phyloP scores from a whole-genome alignment of 2,329 filamentous ascomycete genomes.

The Colletotrichum paranaense region DNA sequence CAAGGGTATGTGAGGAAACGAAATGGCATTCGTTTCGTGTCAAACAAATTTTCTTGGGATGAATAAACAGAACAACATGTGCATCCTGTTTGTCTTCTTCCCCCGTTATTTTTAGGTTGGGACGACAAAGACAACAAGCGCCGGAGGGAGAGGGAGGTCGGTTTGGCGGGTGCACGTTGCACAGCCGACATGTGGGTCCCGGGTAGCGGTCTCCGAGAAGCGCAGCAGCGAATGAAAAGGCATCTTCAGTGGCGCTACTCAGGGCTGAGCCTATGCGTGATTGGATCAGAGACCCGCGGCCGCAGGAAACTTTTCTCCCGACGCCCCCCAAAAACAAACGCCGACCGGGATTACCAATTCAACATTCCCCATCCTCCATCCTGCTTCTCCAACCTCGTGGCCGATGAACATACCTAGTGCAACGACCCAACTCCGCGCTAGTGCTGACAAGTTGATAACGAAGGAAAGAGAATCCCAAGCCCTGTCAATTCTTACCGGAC shows the following conservation, averaged over 20 bases:
- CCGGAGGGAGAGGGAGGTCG: not conserved
- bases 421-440: not conserved
- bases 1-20: not conserved
- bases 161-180: constrained; percentile 6
- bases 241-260: not conserved
- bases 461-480: not conserved
- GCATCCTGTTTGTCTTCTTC: constrained; percentile 8
- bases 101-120: constrained; percentile 30
- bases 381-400: not conserved
- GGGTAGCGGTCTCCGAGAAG: constrained; percentile 1
- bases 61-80: not conserved
- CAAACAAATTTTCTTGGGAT: constrained; percentile 7
- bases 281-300: not conserved
- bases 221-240: constrained; percentile 8
- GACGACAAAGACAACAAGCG: constrained; percentile 12
- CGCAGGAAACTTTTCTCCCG: not conserved
- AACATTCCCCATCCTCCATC: not conserved
- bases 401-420: not conserved
- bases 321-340: not conserved
- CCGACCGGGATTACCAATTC: not conserved
- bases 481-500: constrained; percentile 11
- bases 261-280: not conserved
- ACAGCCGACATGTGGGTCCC: constrained; percentile 10
- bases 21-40: not conserved
- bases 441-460: constrained; percentile 29